Evolutionary conservation across 2,329 filamentous ascomycete species (phyloP).

Genomic region (Hypoxylon sp.): DNA sequence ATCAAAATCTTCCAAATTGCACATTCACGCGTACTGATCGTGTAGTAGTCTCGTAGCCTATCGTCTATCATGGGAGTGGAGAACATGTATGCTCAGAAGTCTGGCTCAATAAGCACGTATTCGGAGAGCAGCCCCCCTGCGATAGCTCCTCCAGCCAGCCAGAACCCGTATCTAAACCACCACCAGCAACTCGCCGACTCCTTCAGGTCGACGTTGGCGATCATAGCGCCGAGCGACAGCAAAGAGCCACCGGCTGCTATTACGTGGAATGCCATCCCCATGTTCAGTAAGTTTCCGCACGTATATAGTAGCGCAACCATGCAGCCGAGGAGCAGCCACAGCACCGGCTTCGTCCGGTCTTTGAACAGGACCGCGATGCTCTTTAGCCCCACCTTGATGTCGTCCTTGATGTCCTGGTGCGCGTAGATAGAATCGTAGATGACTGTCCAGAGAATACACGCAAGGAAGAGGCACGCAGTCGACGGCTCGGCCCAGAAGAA

Average conservation of each 20-base stretch:
- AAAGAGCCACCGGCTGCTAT: constrained; percentile 49
- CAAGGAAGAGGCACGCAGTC: constrained; percentile 49
- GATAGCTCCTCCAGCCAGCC: constrained; percentile 52
- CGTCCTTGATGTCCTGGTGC: constrained; percentile 55
- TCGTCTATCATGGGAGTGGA: constrained; percentile 4
- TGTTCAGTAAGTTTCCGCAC: constrained; percentile 41
- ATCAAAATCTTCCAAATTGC: background rate
- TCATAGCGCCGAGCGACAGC: constrained; percentile 50
- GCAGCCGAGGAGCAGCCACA: constrained; percentile 45
- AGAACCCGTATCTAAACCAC: constrained; percentile 55
- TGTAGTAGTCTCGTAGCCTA: constrained; percentile 10
- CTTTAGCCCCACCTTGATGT: constrained; percentile 54
- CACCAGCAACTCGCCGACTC: constrained; percentile 53
- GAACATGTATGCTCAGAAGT: constrained; percentile 11
- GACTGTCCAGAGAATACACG: constrained; percentile 53
- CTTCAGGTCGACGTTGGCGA: constrained; percentile 50
- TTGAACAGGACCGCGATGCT: constrained; percentile 54
- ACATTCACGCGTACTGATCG: constrained; percentile 4
- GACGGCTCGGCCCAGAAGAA: constrained; percentile 46
- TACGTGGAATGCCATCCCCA: constrained; percentile 45
- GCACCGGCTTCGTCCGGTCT: constrained; percentile 48
- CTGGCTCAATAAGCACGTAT: constrained; percentile 31
- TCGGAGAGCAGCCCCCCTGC: constrained; percentile 48
- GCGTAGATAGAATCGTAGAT: constrained; percentile 59
- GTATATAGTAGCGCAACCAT: constrained; percentile 48